Percentiles rank a stretch among this genome's conserved stretches.
phyloP scores from a whole-genome alignment of 2,329 filamentous ascomycete genomes.

The Fusarium phyllophilum region DNA sequence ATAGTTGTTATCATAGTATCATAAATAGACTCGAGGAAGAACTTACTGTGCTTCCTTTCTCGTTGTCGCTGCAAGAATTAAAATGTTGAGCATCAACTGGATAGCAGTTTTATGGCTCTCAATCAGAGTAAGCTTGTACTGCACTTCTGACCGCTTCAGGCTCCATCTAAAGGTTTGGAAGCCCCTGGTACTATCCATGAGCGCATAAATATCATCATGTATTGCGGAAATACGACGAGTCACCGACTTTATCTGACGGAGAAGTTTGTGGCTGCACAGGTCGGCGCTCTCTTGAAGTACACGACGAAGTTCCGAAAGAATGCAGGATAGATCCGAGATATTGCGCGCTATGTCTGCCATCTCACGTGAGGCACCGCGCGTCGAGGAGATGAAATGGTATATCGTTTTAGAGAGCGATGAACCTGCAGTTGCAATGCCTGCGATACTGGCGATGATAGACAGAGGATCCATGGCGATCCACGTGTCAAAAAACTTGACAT shows the following conservation, averaged over 20 bases:
- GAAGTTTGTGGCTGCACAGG: neutral
- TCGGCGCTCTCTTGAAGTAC: neutral
- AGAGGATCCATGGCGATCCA: neutral
- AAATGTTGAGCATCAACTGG: neutral
- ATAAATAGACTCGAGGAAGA: fast-evolving
- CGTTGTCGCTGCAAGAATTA: neutral
- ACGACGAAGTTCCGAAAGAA: neutral
- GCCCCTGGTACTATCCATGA: neutral
- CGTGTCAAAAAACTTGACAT: too few relatives aligned
- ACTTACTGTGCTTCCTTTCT: neutral
- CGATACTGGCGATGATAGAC: neutral
- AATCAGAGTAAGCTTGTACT: neutral
- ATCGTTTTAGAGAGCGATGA: neutral
- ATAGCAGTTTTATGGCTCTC: neutral
- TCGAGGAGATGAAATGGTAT: neutral
- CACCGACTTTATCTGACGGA: neutral
- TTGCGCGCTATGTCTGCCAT: neutral
- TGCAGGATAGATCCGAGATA: neutral
- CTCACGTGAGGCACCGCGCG: neutral
- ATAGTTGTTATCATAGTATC: fast-evolving
- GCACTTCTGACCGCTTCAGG: neutral
- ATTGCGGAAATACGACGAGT: neutral
- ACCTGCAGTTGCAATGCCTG: neutral
- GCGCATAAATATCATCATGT: neutral
- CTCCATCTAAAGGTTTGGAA: neutral